These are phyloP conservation scores for Lepidium aucheri DNA, from an alignment of 345 rosid genomes.

Conservation along the genomic window DNA sequence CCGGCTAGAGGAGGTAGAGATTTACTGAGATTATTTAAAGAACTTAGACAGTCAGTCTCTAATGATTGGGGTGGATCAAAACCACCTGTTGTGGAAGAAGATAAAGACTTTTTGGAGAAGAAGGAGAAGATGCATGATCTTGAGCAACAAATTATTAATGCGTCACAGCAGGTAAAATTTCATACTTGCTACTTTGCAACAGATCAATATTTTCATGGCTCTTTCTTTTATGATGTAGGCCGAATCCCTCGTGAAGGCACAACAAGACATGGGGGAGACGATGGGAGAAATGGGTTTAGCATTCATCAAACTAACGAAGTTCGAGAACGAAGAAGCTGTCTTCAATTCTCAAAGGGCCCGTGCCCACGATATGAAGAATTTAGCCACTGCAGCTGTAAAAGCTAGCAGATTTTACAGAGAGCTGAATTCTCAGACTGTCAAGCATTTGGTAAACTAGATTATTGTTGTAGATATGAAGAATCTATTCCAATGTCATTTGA, in stretches of 20 bases:
- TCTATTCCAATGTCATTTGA: neutral
- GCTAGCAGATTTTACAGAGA: slow-evolving; percentile 95
- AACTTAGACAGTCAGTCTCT: slow-evolving; percentile 76
- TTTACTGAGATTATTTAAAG: slow-evolving; percentile 79
- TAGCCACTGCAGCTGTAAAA: slow-evolving; percentile 95
- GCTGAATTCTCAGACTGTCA: slow-evolving; percentile 75
- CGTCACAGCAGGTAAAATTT: slow-evolving; percentile 73
- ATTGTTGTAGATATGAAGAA: neutral
- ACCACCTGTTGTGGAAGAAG: slow-evolving; percentile 85
- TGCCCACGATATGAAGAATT: slow-evolving; percentile 77
- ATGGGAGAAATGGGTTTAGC: slow-evolving; percentile 88
- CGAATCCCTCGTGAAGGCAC: slow-evolving; percentile 84
- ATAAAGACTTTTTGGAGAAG: slow-evolving; percentile 80
- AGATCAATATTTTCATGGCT: neutral
- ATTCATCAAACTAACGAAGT: slow-evolving; percentile 82
- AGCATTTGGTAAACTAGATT: slow-evolving; percentile 66
- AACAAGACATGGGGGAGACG: slow-evolving; percentile 97
- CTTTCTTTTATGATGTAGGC: slow-evolving; percentile 39
- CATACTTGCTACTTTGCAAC: neutral
- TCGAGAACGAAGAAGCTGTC: slow-evolving; percentile 84
- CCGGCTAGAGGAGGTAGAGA: slow-evolving; percentile 90
- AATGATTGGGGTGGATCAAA: slow-evolving; percentile 84
- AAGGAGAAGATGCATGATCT: slow-evolving; percentile 77
- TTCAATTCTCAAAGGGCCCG: slow-evolving; percentile 66
- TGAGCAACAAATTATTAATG: slow-evolving; percentile 80